phyloP scores from a whole-genome alignment of 441 rosid genomes.

The Gossypium davidsonii region DNA sequence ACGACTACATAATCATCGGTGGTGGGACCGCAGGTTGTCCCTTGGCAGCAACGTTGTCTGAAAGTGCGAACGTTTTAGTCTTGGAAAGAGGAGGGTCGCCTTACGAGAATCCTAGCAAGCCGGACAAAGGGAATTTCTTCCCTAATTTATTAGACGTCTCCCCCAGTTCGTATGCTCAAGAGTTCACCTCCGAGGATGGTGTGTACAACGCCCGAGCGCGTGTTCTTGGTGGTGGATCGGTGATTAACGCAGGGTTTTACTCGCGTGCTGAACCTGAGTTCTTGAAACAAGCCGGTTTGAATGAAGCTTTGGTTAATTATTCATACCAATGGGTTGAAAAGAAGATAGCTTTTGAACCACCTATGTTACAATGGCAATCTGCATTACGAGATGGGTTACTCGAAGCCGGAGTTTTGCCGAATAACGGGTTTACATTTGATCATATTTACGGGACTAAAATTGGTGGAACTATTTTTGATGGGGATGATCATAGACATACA shows the following conservation, averaged over 20 bases:
- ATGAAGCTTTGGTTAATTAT: conserved; percentile 26
- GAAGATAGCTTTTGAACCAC: conserved; percentile 42
- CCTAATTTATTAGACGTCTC: conserved; percentile 27
- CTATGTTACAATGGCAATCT: conserved; percentile 43
- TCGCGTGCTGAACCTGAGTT: conserved; percentile 35
- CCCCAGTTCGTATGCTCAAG: conserved; percentile 38
- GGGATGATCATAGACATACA: conserved; percentile 32
- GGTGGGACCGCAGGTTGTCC: conserved; percentile 63
- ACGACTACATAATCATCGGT: conserved; percentile 52
- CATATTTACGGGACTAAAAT: conserved; percentile 37
- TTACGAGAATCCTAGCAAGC: conserved; percentile 29
- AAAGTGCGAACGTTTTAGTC: conserved; percentile 38
- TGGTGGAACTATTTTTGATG: conserved; percentile 40
- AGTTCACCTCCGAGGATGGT: conserved; percentile 49
- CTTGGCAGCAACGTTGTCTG: conserved; percentile 47
- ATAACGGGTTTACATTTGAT: conserved; percentile 36
- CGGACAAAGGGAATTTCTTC: conserved; percentile 32
- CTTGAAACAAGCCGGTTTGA: conserved; percentile 34
- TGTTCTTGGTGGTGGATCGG: conserved; percentile 58
- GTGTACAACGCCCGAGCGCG: conserved; percentile 52
- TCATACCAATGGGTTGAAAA: conserved; percentile 56
- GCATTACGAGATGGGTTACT: conserved; percentile 48
- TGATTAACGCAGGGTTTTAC: conserved; percentile 54
- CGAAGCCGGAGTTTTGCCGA: conserved; percentile 41
- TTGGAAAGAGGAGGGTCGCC: conserved; percentile 55